Evolutionary conservation across 2,329 filamentous ascomycete genomes (phyloP).

Genomic region (Beauveria sp.): DNA sequence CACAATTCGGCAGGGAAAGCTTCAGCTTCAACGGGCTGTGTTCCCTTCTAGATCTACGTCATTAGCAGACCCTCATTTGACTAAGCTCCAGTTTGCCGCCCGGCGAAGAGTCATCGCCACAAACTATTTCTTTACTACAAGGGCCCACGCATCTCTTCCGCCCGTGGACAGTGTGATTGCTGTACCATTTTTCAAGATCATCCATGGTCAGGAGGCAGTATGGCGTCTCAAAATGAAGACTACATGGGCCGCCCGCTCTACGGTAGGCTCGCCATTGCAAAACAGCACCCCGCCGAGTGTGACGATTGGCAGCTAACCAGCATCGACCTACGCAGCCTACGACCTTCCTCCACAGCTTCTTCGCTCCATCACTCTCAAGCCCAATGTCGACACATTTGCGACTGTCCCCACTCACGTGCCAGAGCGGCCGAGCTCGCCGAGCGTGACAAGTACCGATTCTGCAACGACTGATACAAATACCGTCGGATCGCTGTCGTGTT

Average conservation of each 20-base stretch:
- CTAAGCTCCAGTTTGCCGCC: slow-evolving; percentile 1
- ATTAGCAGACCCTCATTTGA: slow-evolving; percentile 4
- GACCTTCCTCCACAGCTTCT: slow-evolving; percentile 72
- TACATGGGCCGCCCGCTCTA: slow-evolving; percentile 45
- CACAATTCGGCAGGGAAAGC: too few species aligned
- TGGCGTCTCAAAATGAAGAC: slow-evolving; percentile 38
- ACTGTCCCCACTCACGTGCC: slow-evolving; percentile 15
- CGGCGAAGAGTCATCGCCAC: slow-evolving; percentile 7
- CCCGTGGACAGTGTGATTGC: neutral
- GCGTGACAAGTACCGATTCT: slow-evolving; percentile 23
- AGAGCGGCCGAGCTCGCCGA: slow-evolving; percentile 18
- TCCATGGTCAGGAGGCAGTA: slow-evolving; percentile 12
- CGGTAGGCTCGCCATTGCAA: slow-evolving; percentile 23
- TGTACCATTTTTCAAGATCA: neutral
- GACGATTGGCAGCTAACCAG: slow-evolving; percentile 14
- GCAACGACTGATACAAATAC: slow-evolving; percentile 16
- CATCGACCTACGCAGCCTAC: slow-evolving; percentile 51
- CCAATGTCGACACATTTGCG: slow-evolving; percentile 22
- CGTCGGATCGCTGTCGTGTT: slow-evolving; percentile 67
- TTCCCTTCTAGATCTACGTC: neutral
- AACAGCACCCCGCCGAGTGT: neutral
- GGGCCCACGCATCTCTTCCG: slow-evolving; percentile 11
- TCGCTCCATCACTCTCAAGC: slow-evolving; percentile 49
- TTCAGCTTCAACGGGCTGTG: too few species aligned
- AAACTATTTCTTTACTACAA: slow-evolving; percentile 5